Conservation (phyloP, 768 basidiomycete genomes). For the Russula sp. region DNA sequence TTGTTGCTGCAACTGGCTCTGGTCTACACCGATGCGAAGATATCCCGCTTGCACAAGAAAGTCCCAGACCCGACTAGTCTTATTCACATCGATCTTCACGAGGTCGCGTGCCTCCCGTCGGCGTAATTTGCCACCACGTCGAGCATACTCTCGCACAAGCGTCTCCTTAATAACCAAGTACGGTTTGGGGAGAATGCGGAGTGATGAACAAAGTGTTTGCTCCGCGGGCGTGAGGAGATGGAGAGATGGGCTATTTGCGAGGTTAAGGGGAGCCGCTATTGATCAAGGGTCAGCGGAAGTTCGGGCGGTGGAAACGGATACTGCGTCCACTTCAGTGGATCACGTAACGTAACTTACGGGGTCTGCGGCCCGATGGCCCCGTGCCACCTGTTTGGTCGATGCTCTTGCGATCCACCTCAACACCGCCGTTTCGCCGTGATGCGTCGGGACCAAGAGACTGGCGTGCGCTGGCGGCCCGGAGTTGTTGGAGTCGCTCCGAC, state of each 20-base stretch:
- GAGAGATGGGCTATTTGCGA: conserved; percentile 85
- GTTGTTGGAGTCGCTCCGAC: conserved; percentile 50
- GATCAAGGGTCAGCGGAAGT: conserved; percentile 1
- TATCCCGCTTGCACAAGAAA: conserved; percentile 85
- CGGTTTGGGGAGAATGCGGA: conserved; percentile 91
- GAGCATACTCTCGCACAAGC: conserved; percentile 87
- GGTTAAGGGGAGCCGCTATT: conserved; percentile 71
- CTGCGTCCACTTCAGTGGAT: not conserved
- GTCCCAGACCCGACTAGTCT: conserved; percentile 90
- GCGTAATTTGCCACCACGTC: conserved; percentile 83
- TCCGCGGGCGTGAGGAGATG: conserved; percentile 88
- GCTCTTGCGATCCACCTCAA: conserved; percentile 52
- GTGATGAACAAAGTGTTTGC: conserved; percentile 79
- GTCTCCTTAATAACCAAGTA: conserved; percentile 96
- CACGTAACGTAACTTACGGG: conserved; percentile 45
- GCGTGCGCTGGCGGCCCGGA: conserved; percentile 48
- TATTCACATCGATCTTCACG: conserved; percentile 91
- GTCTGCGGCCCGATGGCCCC: conserved; percentile 43
- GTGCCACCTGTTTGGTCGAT: conserved; percentile 47
- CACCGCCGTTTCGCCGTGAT: conserved; percentile 47
- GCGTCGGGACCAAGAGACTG: conserved; percentile 54
- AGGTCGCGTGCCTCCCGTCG: conserved; percentile 86
- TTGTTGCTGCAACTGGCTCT: conserved; percentile 45
- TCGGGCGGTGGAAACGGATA: not conserved
- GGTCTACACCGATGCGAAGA: conserved; percentile 53